Evolutionary conservation across 2,329 filamentous ascomycete species (phyloP).

Genomic region (Stagonosporopsis vannaccii): DNA sequence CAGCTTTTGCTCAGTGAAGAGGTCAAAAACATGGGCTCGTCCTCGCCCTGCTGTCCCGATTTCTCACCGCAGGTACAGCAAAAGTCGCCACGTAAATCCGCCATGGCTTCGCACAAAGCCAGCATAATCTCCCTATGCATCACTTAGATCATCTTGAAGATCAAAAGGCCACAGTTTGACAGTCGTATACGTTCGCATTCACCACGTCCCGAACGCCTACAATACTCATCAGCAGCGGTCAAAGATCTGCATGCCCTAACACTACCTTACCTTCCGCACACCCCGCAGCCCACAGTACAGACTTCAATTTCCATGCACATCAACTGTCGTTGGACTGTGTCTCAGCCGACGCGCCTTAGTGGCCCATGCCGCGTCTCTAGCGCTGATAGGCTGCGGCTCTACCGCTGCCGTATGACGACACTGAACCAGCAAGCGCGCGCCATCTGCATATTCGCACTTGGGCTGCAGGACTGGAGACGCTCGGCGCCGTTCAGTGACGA

Average conservation of each 20-base stretch:
- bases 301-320: not conserved
- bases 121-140: not conserved
- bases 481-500: not conserved
- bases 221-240: not conserved
- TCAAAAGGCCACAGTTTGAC: not conserved
- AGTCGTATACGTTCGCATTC: not conserved
- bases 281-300: not conserved
- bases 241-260: not conserved
- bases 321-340: not conserved
- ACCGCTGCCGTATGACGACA: slow-evolving; percentile 17
- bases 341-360: not conserved
- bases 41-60: not conserved
- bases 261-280: not conserved
- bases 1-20: not conserved
- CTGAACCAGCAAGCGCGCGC: slow-evolving; percentile 2
- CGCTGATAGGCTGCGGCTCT: slow-evolving; percentile 11
- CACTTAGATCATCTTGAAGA: not conserved
- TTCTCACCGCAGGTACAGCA: not conserved
- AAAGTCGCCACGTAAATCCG: too few species aligned
- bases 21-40: too few species aligned
- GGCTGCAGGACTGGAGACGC: not conserved
- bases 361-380: slow-evolving; percentile 3
- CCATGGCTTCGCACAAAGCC: not conserved
- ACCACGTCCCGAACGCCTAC: not conserved
- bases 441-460: slow-evolving; percentile 6